phyloP scores from a whole-genome alignment of 2,329 filamentous ascomycete genomes.

The Neofusicoccum sp. region DNA sequence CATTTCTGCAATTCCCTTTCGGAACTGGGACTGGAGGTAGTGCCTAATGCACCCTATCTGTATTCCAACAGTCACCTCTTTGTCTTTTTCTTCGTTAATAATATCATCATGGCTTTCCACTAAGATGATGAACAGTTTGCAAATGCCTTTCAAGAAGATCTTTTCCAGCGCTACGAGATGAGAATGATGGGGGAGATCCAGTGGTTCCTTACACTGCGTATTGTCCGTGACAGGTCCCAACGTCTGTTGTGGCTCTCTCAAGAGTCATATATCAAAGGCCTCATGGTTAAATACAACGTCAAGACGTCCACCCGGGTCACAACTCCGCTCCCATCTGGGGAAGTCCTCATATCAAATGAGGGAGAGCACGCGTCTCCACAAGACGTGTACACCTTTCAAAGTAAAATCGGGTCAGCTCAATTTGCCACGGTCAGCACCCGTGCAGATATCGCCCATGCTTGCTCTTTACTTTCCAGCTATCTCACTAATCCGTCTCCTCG shows the following conservation, averaged over 20 bases:
- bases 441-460: conserved; percentile 24
- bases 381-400: conserved; percentile 24
- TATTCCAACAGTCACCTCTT: conserved; percentile 22
- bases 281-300: conserved; percentile 25
- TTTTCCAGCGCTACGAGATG: conserved; percentile 19
- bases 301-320: conserved; percentile 19
- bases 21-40: conserved; percentile 22
- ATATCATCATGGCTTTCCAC: conserved; percentile 17
- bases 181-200: conserved; percentile 18
- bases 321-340: background rate
- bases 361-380: conserved; percentile 15
- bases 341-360: conserved; percentile 8
- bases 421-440: conserved; percentile 23
- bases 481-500: conserved; percentile 24
- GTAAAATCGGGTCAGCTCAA: conserved; percentile 25
- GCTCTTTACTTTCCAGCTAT: conserved; percentile 24
- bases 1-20: conserved; percentile 23
- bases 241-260: conserved; percentile 22
- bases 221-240: conserved; percentile 17
- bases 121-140: background rate
- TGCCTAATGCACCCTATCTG: conserved; percentile 23
- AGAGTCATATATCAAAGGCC: too few relatives aligned
- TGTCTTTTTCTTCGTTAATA: conserved; percentile 25
- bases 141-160: conserved; percentile 15
- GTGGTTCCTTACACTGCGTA: conserved; percentile 22